Percentiles rank a stretch among this genome's conserved stretches.
phyloP scores from a whole-genome alignment of 2,329 filamentous ascomycete genomes.

The Camillea tinctor region DNA sequence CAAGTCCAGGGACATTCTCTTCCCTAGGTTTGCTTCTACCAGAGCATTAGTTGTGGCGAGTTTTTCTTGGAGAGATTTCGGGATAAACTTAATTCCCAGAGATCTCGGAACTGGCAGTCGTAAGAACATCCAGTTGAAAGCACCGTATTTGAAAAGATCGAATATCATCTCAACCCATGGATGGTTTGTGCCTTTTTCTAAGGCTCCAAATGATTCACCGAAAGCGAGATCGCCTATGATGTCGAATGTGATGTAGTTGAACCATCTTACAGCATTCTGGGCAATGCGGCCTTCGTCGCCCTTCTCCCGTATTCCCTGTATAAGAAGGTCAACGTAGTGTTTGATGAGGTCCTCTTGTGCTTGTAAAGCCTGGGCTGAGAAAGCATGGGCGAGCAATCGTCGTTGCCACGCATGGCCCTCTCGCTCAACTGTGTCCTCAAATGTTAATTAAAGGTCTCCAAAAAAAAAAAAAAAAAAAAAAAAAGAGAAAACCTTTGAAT shows the following conservation, averaged over 20 bases:
- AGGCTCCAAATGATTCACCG: conserved; percentile 16
- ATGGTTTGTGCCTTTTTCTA: conserved; percentile 11
- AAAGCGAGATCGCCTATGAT: conserved; percentile 22
- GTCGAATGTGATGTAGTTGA: conserved; percentile 23
- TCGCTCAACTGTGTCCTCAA: no score
- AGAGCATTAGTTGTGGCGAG: no score
- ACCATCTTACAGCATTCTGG: conserved; percentile 11
- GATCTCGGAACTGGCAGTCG: no score
- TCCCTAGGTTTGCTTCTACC: no score
- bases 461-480: no score
- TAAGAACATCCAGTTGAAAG: no score
- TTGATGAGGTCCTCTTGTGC: conserved; percentile 22
- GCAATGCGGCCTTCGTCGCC: not conserved
- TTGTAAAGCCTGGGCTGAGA: conserved; percentile 18
- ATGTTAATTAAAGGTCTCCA: no score
- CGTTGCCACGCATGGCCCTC: not conserved
- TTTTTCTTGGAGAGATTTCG: no score
- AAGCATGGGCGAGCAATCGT: conserved; percentile 17
- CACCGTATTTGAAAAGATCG: not conserved
- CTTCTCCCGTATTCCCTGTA: conserved; percentile 9
- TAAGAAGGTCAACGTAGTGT: conserved; percentile 20
- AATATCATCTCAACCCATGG: conserved; percentile 19
- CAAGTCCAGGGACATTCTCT: no score
- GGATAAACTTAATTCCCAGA: no score
- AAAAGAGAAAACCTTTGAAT: no score